These are phyloP conservation scores for Barnettozyma siamensis DNA, from an alignment of 805 yeast genomes.

Conservation along the genomic window DNA sequence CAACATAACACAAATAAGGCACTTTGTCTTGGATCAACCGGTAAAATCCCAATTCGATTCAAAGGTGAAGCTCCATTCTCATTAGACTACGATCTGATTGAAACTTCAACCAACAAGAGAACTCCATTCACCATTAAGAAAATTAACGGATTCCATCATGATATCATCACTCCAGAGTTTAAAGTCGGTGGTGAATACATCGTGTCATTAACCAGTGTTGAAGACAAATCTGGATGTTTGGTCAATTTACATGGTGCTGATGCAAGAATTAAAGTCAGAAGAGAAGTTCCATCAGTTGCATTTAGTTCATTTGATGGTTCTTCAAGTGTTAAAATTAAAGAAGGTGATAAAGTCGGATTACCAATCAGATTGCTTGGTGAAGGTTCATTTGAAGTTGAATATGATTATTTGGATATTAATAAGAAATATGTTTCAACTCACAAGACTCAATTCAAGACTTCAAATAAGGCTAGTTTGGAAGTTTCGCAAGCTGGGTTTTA, in stretches of 20 bases:
- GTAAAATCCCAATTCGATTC: conserved; percentile 49
- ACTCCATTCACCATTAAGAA: conserved; percentile 36
- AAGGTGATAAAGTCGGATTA: conserved; percentile 52
- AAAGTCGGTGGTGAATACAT: conserved; percentile 68
- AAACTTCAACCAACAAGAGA: conserved; percentile 45
- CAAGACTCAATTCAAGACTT: conserved; percentile 14
- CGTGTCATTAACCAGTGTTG: conserved; percentile 55
- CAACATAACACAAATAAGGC: conserved; percentile 11
- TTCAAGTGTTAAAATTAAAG: conserved; percentile 40
- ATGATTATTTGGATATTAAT: conserved; percentile 27
- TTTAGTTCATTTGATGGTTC: conserved; percentile 38
- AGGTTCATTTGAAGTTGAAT: conserved; percentile 42
- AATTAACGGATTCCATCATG: conserved; percentile 32
- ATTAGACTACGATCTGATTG: conserved; percentile 62
- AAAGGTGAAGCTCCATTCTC: conserved; percentile 79
- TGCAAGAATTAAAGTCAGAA: conserved; percentile 59
- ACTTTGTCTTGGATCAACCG: conserved; percentile 43
- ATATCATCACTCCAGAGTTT: conserved; percentile 50
- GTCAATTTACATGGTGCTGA: conserved; percentile 65
- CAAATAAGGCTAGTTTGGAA: conserved; percentile 29
- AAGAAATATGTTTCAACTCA: conserved; percentile 24
- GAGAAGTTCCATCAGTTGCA: conserved; percentile 57
- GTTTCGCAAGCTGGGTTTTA: conserved; percentile 44
- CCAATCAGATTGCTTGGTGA: conserved; percentile 60
- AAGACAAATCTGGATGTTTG: conserved; percentile 73